These are phyloP conservation scores for Metschnikowia reukaufii DNA, from an alignment of 805 yeast genomes.

Conservation along the genomic window DNA sequence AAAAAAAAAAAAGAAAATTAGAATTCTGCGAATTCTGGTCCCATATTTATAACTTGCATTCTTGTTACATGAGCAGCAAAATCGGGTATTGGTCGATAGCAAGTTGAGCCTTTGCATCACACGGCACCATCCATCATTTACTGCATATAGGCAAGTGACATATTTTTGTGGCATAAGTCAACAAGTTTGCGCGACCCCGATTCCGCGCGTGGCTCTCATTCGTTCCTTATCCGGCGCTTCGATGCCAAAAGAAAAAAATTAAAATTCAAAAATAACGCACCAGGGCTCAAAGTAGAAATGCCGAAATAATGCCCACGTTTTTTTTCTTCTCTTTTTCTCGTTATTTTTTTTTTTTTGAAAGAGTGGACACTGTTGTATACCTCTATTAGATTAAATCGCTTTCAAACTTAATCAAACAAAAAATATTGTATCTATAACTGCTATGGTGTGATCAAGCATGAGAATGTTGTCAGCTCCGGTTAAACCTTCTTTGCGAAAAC, in stretches of 20 bases:
- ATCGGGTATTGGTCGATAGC: slow-evolving; percentile 27
- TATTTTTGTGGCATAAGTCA: neutral
- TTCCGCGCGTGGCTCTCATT: neutral
- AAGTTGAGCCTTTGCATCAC: slow-evolving; percentile 1
- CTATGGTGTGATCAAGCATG: no score
- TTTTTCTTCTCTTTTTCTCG: no score
- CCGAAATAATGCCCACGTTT: no score
- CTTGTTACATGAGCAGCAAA: slow-evolving; percentile 17
- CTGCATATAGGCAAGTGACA: neutral
- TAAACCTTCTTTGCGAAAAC: no score
- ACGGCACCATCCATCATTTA: neutral
- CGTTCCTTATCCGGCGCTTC: neutral
- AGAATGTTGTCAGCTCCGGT: no score
- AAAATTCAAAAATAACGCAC: slow-evolving; percentile 10
- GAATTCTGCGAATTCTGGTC: neutral
- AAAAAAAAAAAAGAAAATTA: neutral
- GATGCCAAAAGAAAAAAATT: neutral
- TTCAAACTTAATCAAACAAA: no score
- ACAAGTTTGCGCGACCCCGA: neutral
- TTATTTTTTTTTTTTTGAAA: no score
- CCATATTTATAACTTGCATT: neutral
- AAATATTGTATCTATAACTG: no score
- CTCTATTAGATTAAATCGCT: no score
- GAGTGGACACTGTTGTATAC: no score
- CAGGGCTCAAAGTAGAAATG: no score